Evolutionary conservation across 2,329 filamentous ascomycete species (phyloP).

Genomic region (Aspergillus luchuensis): DNA sequence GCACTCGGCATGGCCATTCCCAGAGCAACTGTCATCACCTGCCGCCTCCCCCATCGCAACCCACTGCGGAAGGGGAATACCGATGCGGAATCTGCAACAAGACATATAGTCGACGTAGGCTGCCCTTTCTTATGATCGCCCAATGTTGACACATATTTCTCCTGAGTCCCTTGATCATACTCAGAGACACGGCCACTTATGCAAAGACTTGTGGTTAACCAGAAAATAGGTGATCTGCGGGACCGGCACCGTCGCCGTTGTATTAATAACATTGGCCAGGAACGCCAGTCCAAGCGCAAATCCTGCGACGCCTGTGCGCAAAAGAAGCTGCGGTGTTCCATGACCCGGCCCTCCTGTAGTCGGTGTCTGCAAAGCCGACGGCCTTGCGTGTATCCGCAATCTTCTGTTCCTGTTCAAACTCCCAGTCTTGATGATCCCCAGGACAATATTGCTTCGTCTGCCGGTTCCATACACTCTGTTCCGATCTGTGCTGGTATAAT

Average conservation of each 20-base stretch:
- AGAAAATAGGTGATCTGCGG: conserved; percentile 20
- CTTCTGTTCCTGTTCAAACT: conserved; percentile 12
- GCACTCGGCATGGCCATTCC: not conserved
- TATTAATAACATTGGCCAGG: conserved; percentile 21
- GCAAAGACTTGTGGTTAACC: not conserved
- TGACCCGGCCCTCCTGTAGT: conserved; percentile 20
- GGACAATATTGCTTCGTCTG: not conserved
- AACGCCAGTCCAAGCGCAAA: conserved; percentile 23
- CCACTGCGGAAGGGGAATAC: conserved; percentile 20
- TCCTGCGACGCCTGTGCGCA: conserved; percentile 23
- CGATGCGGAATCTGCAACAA: conserved; percentile 23
- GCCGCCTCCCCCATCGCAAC: conserved; percentile 21
- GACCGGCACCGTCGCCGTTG: conserved; percentile 24
- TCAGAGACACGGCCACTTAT: too few species aligned
- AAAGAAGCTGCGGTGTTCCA: conserved; percentile 24
- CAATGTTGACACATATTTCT: not conserved
- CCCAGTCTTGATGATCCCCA: not conserved
- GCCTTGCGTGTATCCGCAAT: conserved; percentile 18
- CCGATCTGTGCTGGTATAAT: not conserved
- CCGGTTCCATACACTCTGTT: not conserved
- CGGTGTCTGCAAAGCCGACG: conserved; percentile 18
- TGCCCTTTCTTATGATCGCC: not conserved
- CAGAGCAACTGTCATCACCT: not conserved
- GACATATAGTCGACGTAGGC: conserved; percentile 21
- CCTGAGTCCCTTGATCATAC: not conserved